These are phyloP conservation scores for Artomyces pyxidatus DNA, from an alignment of 768 basidiomycete genomes.

Conservation along the genomic window DNA sequence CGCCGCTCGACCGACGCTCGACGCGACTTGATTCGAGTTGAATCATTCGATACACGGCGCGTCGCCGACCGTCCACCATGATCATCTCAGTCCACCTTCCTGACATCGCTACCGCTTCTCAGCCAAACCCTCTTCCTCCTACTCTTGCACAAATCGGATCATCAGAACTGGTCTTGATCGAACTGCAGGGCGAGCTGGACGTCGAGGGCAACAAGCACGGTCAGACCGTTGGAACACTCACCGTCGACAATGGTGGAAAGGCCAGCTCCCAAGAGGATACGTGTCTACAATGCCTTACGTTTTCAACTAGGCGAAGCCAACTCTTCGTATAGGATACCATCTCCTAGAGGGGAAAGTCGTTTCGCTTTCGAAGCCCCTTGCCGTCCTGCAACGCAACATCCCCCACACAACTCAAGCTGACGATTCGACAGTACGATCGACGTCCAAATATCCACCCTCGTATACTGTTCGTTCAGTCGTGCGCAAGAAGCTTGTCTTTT, in stretches of 20 bases:
- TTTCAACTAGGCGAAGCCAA: conserved; percentile 57
- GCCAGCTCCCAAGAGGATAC: conserved; percentile 32
- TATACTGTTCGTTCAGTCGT: conserved; percentile 52
- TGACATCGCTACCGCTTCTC: conserved; percentile 25
- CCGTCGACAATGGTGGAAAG: conserved; percentile 43
- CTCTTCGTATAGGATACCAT: conserved; percentile 79
- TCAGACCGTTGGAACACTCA: conserved; percentile 71
- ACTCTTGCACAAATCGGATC: conserved; percentile 65
- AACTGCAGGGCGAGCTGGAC: conserved; percentile 79
- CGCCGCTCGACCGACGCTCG: no score
- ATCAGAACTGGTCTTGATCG: conserved; percentile 75
- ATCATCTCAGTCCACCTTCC: conserved; percentile 51
- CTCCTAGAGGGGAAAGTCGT: conserved; percentile 83
- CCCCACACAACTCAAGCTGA: conserved; percentile 14
- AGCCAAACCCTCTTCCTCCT: conserved; percentile 42
- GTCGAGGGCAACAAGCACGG: conserved; percentile 63
- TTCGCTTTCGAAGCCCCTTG: conserved; percentile 70
- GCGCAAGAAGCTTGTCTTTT: conserved; percentile 76
- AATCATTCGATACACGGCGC: no score
- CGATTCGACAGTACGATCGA: no score
- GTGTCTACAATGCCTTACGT: not conserved
- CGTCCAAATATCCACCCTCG: conserved; percentile 19
- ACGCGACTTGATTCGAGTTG: no score
- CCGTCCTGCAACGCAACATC: conserved; percentile 49
- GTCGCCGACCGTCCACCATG: no score